Base-by-base conservation (phyloP, 1,139 yeast genomes). In the Pichia inconspicua region DNA sequence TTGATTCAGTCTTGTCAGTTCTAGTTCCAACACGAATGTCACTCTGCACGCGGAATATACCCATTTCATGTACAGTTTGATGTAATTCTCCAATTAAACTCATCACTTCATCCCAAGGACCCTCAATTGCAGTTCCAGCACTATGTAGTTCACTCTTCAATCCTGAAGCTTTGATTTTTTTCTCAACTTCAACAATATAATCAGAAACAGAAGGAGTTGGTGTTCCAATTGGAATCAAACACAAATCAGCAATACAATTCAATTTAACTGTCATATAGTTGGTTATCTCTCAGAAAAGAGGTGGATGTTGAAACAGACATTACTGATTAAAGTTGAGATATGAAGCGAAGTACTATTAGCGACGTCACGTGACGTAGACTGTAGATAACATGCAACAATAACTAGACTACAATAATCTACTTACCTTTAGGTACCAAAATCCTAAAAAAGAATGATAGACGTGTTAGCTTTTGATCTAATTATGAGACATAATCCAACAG, bases 81-180 rank as follows among this genome's bases (percentile, higher is more conserved):
- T 88, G 96, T 58, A 87, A 69, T 56, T 78, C 75, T n/a, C 96
- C 96, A 58, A 88, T 83, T 48, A 85, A 68, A 31, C 72, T 77
- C 78, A 82, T 84, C 2, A 88, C 96, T 48, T 84, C 86, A 59
- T 80, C 79, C 96, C 96, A 88, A n/a, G 89, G 89, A 0, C 96
- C 96, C 58, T 84, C 85, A 59, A 87, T 83, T 5, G 96, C 86
- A 10, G 96, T 88, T 5, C 96, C 96, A 1, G 96, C 96, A 55
- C 92, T 82, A 66, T 88, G 96, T 55, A 88, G 69, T 0, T 86
- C 80, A 50, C 84, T 80, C 46, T 78, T 73, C 48, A 88, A 70
- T 6, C 76, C 80, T 19, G 85, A 78, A 14, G 72, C 72, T 49
- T 81, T 72, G 28, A 88, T 80, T 46, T 79, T 66, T 42, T 74